Evolutionary conservation across 139 green algal species (phyloP).

Genomic region (Trebouxia sp.): DNA sequence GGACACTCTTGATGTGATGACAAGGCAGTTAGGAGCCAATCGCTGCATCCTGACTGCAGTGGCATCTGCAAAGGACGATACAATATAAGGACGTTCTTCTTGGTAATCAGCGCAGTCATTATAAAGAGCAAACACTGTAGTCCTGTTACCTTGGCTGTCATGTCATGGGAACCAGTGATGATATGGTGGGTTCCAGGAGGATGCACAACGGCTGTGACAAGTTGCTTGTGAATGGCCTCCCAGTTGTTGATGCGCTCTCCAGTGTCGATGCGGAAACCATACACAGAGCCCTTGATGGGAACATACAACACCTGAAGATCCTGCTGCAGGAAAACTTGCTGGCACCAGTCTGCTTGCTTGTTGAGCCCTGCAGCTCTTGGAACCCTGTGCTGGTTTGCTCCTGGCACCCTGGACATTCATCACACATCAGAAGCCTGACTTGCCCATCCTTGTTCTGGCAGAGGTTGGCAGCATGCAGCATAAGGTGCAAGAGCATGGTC

Average conservation of each 20-base stretch:
- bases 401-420: constrained; percentile 3
- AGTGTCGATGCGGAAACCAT: constrained; percentile 21
- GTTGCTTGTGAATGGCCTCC: constrained; percentile 9
- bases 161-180: constrained; percentile 29
- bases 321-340: constrained; percentile 3
- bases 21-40: background rate
- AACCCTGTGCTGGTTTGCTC: constrained; percentile 10
- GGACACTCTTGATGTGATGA: no score
- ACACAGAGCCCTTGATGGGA: background rate
- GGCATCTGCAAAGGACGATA: no score
- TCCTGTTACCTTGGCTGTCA: constrained; percentile 21
- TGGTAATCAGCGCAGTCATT: background rate
- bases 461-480: background rate
- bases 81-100: no score
- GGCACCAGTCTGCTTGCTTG: constrained; percentile 25
- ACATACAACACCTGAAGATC: constrained; percentile 20
- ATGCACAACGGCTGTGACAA: constrained; percentile 20
- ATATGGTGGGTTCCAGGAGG: background rate
- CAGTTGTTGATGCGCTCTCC: constrained; percentile 12
- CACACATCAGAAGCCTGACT: background rate
- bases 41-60: no score
- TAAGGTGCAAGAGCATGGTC: background rate
- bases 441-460: background rate
- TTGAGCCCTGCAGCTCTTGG: background rate
- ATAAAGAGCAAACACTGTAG: background rate